Base-by-base conservation (phyloP, 129 eudicot species). In the Chrysanthemum lavandulifolium region DNA sequence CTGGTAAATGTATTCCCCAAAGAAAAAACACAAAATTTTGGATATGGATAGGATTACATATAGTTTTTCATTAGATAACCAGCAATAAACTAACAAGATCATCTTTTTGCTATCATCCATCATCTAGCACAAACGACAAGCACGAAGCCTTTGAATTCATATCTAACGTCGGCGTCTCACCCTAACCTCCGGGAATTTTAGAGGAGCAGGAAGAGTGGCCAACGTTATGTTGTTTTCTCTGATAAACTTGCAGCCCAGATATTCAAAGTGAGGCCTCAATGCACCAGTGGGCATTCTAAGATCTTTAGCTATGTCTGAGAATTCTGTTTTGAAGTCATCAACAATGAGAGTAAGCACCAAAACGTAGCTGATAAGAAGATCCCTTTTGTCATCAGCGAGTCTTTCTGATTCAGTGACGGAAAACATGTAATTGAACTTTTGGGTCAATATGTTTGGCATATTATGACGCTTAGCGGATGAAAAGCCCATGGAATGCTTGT, bases 301-400 rank as follows among this genome's bases (percentile, higher is more conserved):
- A 81, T 94, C 99, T 82, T 79, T 88, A 55, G 93, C 89, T 50
- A 94, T 94, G 73, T 94, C 99, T 5, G 90, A 23, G 27, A 82
- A 77, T 57, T 90, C 96, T 8, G 93, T 76, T 53, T 72, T 71
- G 67, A 88, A 94, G 56, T 86, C 76, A 51, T 94, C 99, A 62
- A 57, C 91, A 82, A 83, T 69, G 13, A 94, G 83, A 36, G 93
- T 76, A 65, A 94, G 96, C 70, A 94, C 97, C 64, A 90, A 73
- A 60, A 90, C 85, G 64, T 84, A 86, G 73, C 87, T 82, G 10
- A 88, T 84, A 18, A 94, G 88, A 67, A 89, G 83, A 14, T 79
- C 79, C 29, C 65, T 76, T 70, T 86, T 94, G 14, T 84, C 97
- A 18, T 83, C 83, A 15, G 91, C 72, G 6, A 95, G 88, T 65